Evolutionary conservation across 1,284 basidiomycete genomes (phyloP).

Genomic region (Apiotrichum laibachii): DNA sequence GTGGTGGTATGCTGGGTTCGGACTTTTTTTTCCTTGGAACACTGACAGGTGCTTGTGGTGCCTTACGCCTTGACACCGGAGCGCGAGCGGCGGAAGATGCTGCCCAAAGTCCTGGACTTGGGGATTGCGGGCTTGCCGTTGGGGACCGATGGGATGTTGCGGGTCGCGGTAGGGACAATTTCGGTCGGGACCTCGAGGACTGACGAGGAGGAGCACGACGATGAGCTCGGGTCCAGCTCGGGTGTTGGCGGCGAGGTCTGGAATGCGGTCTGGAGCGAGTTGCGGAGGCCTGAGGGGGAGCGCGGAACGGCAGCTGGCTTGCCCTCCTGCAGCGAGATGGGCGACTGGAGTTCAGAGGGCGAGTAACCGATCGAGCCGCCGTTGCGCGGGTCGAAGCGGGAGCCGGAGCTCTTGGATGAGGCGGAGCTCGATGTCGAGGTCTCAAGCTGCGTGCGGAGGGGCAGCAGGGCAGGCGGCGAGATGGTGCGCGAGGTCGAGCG

Average conservation of each 20-base stretch:
- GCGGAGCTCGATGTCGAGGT: too few relatives aligned
- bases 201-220: conserved; percentile 23
- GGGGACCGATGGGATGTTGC: not conserved
- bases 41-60: not conserved
- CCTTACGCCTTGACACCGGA: conserved; percentile 9
- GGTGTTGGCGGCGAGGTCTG: conserved; percentile 29
- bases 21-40: too few relatives aligned
- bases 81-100: conserved; percentile 18
- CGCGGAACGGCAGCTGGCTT: not conserved
- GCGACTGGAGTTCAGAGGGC: not conserved
- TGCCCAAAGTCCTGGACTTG: conserved; percentile 8
- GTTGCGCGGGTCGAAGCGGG: too few relatives aligned
- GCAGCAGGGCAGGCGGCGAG: too few relatives aligned
- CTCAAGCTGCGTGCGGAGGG: too few relatives aligned
- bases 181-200: conserved; percentile 17
- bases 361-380: not conserved
- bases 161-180: conserved; percentile 1
- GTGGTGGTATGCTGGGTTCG: not conserved
- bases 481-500: too few relatives aligned
- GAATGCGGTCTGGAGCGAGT: not conserved
- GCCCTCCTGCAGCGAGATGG: not conserved
- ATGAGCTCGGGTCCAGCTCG: conserved; percentile 30
- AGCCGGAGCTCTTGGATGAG: too few relatives aligned
- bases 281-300: conserved; percentile 16
- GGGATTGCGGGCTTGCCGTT: conserved; percentile 6